Evolutionary conservation across 495 filamentous ascomycete genomes (phyloP).

Genomic region (Neurospora terricola): DNA sequence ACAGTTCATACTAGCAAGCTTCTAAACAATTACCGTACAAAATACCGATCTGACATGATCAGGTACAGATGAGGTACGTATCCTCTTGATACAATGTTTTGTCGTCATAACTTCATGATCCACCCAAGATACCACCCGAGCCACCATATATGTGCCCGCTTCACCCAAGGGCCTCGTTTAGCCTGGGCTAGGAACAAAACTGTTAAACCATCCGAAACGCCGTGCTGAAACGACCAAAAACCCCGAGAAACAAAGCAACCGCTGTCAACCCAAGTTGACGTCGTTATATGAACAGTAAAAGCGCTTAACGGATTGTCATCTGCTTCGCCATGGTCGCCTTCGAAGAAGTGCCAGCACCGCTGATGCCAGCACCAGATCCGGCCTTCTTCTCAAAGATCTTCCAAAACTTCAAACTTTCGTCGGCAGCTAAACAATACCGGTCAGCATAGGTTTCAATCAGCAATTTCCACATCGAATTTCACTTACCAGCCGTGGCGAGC

Average conservation of each 20-base stretch:
- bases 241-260: conserved; percentile 29
- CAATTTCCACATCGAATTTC: background rate
- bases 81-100: background rate
- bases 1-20: background rate
- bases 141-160: background rate
- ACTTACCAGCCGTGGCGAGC: conserved; percentile 74
- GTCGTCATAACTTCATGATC: background rate
- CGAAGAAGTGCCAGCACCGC: conserved; percentile 43
- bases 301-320: conserved; percentile 84
- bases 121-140: background rate
- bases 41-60: background rate
- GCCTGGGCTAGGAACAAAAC: background rate
- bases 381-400: conserved; percentile 98
- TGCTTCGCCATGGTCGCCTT: conserved; percentile 76
- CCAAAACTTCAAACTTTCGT: conserved; percentile 99
- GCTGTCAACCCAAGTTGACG: conserved; percentile 21
- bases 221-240: conserved; percentile 33
- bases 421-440: conserved; percentile 47
- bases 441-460: conserved; percentile 6
- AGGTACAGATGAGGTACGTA: background rate
- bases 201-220: conserved; percentile 21
- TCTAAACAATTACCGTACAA: background rate
- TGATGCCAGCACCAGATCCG: conserved; percentile 49
- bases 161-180: background rate
- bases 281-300: background rate